Conservation (phyloP, 176 grass and related monocot species). For the Musa itinerans region DNA sequence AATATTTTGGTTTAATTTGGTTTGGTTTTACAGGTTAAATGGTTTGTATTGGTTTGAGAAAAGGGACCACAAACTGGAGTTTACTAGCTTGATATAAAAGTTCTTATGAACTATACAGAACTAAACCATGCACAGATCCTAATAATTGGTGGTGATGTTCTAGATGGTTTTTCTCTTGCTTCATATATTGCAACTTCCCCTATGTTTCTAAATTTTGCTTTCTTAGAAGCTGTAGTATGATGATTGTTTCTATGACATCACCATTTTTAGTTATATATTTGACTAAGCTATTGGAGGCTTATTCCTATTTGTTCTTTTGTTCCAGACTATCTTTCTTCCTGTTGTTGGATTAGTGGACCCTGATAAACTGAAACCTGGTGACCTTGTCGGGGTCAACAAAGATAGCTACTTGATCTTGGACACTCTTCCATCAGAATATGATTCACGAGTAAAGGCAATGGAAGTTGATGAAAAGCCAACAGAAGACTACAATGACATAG, state of each 20-base stretch:
- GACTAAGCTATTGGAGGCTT: background rate
- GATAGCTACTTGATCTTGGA: constrained; percentile 88
- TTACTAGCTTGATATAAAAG: background rate
- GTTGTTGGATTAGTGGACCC: constrained; percentile 79
- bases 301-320: constrained; percentile 11
- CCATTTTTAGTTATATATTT: background rate
- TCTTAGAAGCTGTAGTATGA: background rate
- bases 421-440: constrained; percentile 78
- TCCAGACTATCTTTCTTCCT: constrained; percentile 85
- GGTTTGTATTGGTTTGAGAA: too few relatives aligned
- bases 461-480: constrained; percentile 93
- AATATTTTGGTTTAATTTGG: too few relatives aligned
- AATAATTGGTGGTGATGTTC: background rate
- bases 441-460: constrained; percentile 87
- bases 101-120: too few relatives aligned
- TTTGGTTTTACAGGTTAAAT: too few relatives aligned
- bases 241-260: background rate
- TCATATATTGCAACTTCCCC: background rate
- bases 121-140: too few relatives aligned
- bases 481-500: constrained; percentile 90
- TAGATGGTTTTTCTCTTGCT: background rate
- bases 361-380: constrained; percentile 79
- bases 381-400: constrained; percentile 88
- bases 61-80: background rate
- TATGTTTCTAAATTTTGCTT: background rate